Conservation (phyloP, 805 yeast species). For the Lachancea mirantina region DNA sequence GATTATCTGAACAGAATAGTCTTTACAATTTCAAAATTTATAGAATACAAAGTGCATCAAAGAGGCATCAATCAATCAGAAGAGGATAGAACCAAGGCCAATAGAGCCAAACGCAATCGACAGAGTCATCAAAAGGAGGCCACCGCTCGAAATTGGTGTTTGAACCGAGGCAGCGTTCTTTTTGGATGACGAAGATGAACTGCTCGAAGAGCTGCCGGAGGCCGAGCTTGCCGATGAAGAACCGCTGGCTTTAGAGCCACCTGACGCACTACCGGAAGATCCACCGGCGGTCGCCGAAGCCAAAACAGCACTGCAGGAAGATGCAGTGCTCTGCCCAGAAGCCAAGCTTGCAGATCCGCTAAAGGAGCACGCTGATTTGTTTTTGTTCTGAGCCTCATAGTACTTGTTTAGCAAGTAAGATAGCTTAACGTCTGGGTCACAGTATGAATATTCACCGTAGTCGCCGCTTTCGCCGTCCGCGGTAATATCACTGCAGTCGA, state of each 20-base stretch:
- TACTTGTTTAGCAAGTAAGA: slow-evolving; percentile 53
- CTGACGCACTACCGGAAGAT: slow-evolving; percentile 44
- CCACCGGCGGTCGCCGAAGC: slow-evolving; percentile 51
- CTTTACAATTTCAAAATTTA: no score
- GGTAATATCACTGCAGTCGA: slow-evolving; percentile 49
- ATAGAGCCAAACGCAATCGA: slow-evolving; percentile 32
- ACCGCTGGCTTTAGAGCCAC: slow-evolving; percentile 24
- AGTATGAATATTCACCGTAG: slow-evolving; percentile 67
- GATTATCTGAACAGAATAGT: no score
- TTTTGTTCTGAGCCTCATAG: slow-evolving; percentile 37
- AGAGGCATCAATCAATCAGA: slow-evolving; percentile 7
- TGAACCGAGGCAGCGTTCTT: slow-evolving; percentile 24
- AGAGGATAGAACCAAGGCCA: slow-evolving; percentile 37
- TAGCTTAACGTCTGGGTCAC: slow-evolving; percentile 52
- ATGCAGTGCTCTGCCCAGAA: slow-evolving; percentile 34
- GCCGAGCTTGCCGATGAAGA: slow-evolving; percentile 32
- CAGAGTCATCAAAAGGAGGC: slow-evolving; percentile 33
- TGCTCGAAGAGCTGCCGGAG: slow-evolving; percentile 30
- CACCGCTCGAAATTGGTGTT: slow-evolving; percentile 32
- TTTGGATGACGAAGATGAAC: slow-evolving; percentile 45
- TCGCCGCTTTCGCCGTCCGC: slow-evolving; percentile 51
- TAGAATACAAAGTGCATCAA: not conserved
- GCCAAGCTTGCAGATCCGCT: slow-evolving; percentile 52
- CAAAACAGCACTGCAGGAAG: slow-evolving; percentile 45
- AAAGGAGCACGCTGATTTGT: slow-evolving; percentile 49